Percentiles rank a stretch among this genome's conserved stretches.
These are phyloP conservation scores for Madurella fahalii DNA, from an alignment of 2,329 filamentous ascomycete genomes.

Conservation along the genomic window DNA sequence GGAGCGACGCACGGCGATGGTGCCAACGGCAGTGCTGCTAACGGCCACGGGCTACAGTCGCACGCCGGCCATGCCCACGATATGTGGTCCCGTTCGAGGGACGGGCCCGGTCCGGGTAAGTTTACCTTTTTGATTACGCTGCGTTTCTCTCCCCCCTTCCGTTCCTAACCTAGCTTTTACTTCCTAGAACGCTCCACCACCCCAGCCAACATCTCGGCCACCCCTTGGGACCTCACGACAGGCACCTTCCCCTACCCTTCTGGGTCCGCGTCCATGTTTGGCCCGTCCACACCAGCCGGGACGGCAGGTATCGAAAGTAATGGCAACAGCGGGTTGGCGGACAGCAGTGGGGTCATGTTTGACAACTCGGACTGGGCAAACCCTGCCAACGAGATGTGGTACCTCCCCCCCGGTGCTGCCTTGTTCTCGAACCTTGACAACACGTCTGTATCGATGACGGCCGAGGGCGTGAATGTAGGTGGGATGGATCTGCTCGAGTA, in stretches of 20 bases:
- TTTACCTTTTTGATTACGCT: neutral
- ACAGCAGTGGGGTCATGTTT: slow-evolving; percentile 34
- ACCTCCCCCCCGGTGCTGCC: slow-evolving; percentile 58
- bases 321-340: neutral
- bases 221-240: slow-evolving; percentile 55
- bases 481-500: slow-evolving; percentile 64
- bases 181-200: slow-evolving; percentile 38
- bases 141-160: neutral
- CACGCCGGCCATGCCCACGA: slow-evolving; percentile 18
- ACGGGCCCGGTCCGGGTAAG: slow-evolving; percentile 38
- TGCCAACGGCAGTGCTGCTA: slow-evolving; percentile 16
- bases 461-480: slow-evolving; percentile 63
- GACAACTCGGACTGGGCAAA: slow-evolving; percentile 50
- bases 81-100: slow-evolving; percentile 35
- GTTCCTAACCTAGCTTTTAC: slow-evolving; percentile 12
- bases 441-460: slow-evolving; percentile 59
- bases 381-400: slow-evolving; percentile 61
- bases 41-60: slow-evolving; percentile 15
- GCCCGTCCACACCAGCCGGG: slow-evolving; percentile 48
- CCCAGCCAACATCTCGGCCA: slow-evolving; percentile 56
- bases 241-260: slow-evolving; percentile 52
- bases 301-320: slow-evolving; percentile 20
- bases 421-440: slow-evolving; percentile 64
- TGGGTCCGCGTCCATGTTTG: slow-evolving; percentile 45
- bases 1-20: slow-evolving; percentile 29